Conservation (phyloP, 2,329 filamentous ascomycete species). For the Xylariaceae sp. region DNA sequence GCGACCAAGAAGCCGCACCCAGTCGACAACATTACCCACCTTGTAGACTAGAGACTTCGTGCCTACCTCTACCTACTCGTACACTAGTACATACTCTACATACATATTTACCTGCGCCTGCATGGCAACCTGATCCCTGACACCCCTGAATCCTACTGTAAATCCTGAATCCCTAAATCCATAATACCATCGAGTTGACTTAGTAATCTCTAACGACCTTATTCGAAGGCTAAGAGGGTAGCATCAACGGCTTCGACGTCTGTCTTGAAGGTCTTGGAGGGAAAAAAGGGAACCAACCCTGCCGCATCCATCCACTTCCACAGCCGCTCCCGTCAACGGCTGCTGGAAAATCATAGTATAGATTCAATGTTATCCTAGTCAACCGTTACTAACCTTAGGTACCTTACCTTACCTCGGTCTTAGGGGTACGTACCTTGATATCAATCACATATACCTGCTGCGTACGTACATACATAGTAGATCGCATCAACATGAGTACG, state of each 20-base stretch:
- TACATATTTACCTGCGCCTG: too few relatives aligned
- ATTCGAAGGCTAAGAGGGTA: too few relatives aligned
- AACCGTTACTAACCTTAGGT: constrained; percentile 10
- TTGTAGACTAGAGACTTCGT: too few relatives aligned
- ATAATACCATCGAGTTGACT: too few relatives aligned
- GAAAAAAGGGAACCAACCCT: constrained; percentile 6
- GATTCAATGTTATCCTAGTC: constrained; percentile 22
- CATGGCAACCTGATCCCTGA: not conserved
- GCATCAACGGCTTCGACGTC: constrained; percentile 20
- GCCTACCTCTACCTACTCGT: not conserved
- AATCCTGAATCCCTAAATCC: not conserved
- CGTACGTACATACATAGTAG: too few relatives aligned
- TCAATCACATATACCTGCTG: too few relatives aligned
- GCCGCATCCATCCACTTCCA: constrained; percentile 2
- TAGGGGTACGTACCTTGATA: constrained; percentile 29
- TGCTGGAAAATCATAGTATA: constrained; percentile 22
- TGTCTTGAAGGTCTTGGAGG: not conserved
- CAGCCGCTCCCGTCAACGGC: constrained; percentile 24
- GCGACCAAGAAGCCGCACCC: not conserved
- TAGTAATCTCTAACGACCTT: too few relatives aligned
- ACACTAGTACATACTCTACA: not conserved
- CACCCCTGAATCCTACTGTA: not conserved
- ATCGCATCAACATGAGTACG: not conserved
- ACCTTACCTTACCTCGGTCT: too few relatives aligned
- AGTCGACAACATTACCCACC: not conserved